These are phyloP conservation scores for Eutrema salsugineum DNA, from an alignment of 441 rosid genomes.

Conservation along the genomic window DNA sequence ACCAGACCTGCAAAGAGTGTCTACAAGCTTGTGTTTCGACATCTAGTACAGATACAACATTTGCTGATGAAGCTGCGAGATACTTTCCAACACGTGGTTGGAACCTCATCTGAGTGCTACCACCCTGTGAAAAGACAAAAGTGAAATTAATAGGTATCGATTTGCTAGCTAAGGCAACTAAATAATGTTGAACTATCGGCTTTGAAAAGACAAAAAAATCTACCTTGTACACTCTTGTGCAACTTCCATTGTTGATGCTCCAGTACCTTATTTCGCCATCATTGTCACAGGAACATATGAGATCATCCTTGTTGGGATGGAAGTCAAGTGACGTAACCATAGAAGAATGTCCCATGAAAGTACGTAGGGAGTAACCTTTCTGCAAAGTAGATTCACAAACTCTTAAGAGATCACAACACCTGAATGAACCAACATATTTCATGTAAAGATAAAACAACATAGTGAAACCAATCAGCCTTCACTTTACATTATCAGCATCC, in stretches of 20 bases:
- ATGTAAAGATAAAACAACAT: not conserved
- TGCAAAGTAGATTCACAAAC: slow-evolving; percentile 41
- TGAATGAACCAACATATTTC: not conserved
- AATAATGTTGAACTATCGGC: not conserved
- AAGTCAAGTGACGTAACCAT: slow-evolving; percentile 85
- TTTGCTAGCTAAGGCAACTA: not conserved
- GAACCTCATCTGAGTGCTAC: slow-evolving; percentile 80
- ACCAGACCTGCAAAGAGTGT: slow-evolving; percentile 73
- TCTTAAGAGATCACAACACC: not conserved
- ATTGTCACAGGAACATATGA: slow-evolving; percentile 85
- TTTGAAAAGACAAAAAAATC: not conserved
- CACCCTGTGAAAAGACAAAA: slow-evolving; percentile 50
- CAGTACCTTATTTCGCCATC: slow-evolving; percentile 91
- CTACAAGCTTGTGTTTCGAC: slow-evolving; percentile 77
- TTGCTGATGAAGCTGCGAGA: slow-evolving; percentile 90
- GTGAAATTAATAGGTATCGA: not conserved
- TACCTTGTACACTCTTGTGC: slow-evolving; percentile 83
- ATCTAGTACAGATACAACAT: slow-evolving; percentile 79
- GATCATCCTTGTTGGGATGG: slow-evolving; percentile 87
- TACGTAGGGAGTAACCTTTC: slow-evolving; percentile 77
- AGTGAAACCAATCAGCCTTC: not conserved
- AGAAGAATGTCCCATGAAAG: slow-evolving; percentile 72
- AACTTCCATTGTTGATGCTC: slow-evolving; percentile 84
- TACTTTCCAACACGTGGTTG: slow-evolving; percentile 82
- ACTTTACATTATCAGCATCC: slow-evolving; percentile 87